Base-by-base conservation (phyloP, 805 yeast species). In the Schizosaccharomyces pombe region DNA sequence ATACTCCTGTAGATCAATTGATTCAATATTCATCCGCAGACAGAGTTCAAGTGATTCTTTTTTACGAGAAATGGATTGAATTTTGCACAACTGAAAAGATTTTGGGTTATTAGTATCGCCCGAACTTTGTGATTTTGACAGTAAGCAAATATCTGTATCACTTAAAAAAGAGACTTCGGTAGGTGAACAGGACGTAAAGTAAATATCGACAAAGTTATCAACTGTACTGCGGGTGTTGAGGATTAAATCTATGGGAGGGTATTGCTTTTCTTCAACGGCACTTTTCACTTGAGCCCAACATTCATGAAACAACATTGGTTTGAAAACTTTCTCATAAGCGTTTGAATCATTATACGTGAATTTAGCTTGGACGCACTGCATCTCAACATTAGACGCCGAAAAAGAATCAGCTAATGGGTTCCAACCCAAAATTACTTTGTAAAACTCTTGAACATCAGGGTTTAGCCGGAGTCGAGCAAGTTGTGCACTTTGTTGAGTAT, bases 271-370 rank as follows among this genome's bases (percentile, higher is more conserved):
- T 68, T 16, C 83, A 76, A 52, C 76, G 77, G 58, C 82, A 78
- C 0, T 91, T 78, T 80, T 29, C 19, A 91, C 75, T 0, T 85
- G 82, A 62, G 87, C 94, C 96, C 97, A 93, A 58, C 94, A 83
- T 67, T 91, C 99, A 39, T 89, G 67, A 63, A 87, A 67, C 49
- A 91, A 68, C 43, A 91, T 70, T 0, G 98, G 98, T 59, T 80
- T 83, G 65, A 85, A 82, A 1, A 75, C 71, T 37, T 70, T 69
- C 52, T 75, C 75, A 62, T 93, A 91, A 2, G 81, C 85, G 14
- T 68, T 69, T 3, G 78, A 77, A 53, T n/a, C n/a, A n/a, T n/a
- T n/a, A n/a, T n/a, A n/a, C n/a, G n/a, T n/a, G n/a, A n/a, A n/a
- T n/a, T n/a, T n/a, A n/a, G n/a, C n/a, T n/a, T n/a, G n/a, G n/a